Conservation (phyloP, 2,329 filamentous ascomycete species). For the Xylariaceae sp. region DNA sequence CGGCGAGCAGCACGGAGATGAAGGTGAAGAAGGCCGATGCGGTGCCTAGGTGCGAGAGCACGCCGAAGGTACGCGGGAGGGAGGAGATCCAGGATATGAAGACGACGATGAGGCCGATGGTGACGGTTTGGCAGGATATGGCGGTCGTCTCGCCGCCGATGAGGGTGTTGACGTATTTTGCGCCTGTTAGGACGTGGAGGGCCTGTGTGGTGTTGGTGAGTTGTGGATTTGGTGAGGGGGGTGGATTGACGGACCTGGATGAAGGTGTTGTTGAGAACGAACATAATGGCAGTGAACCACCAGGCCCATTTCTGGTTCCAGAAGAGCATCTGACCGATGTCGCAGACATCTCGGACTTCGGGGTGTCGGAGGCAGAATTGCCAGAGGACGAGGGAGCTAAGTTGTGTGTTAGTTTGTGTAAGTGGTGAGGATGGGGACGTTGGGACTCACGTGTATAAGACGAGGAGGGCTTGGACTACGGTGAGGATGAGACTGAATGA, state of each 20-base stretch:
- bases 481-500: slow-evolving; percentile 64
- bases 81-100: slow-evolving; percentile 74
- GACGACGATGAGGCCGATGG: slow-evolving; percentile 69
- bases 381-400: slow-evolving; percentile 36
- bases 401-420: not conserved
- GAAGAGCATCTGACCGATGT: slow-evolving; percentile 93
- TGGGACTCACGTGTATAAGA: slow-evolving; percentile 72
- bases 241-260: slow-evolving; percentile 54
- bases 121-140: slow-evolving; percentile 67
- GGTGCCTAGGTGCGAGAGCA: slow-evolving; percentile 73
- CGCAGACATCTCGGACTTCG: slow-evolving; percentile 86
- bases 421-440: not conserved
- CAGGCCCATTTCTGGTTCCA: slow-evolving; percentile 73
- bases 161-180: slow-evolving; percentile 88
- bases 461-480: slow-evolving; percentile 67
- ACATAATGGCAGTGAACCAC: slow-evolving; percentile 74
- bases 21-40: slow-evolving; percentile 84
- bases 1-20: slow-evolving; percentile 76
- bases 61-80: slow-evolving; percentile 77
- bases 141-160: slow-evolving; percentile 56
- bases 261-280: slow-evolving; percentile 89
- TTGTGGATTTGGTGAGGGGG: no score
- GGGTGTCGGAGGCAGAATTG: slow-evolving; percentile 88
- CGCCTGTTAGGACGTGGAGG: slow-evolving; percentile 76
- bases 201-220: slow-evolving; percentile 42